A percentile compares a stretch with the other conserved stretches of the same genome.
Conservation (phyloP, 192 early-diverging fungal species). For the Lobosporangium transversale region DNA sequence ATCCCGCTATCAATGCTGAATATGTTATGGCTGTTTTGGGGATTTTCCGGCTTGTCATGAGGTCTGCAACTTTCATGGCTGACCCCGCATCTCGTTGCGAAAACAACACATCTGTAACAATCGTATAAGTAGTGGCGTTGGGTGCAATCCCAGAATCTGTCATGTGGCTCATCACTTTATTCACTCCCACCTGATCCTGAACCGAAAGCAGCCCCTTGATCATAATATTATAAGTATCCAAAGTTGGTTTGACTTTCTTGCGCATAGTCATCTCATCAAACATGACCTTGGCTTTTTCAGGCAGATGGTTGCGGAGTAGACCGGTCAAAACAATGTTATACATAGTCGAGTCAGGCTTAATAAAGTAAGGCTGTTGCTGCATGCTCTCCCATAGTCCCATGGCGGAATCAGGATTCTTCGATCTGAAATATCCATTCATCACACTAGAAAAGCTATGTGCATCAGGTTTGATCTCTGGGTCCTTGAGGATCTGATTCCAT, state of each 20-base stretch:
- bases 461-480: conserved; percentile 21
- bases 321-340: conserved; percentile 27
- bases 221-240: conserved; percentile 40
- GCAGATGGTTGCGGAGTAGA: conserved; percentile 24
- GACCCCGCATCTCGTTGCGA: conserved; percentile 20
- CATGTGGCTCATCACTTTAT: conserved; percentile 15
- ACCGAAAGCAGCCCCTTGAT: conserved; percentile 35
- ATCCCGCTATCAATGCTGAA: conserved; percentile 35
- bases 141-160: conserved; percentile 1
- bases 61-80: conserved; percentile 19
- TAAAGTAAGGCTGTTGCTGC: conserved; percentile 22
- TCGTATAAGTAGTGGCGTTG: conserved; percentile 19
- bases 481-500: conserved; percentile 14
- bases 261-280: conserved; percentile 5
- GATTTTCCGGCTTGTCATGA: conserved; percentile 16
- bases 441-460: conserved; percentile 29
- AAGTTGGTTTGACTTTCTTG: not conserved
- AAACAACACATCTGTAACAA: conserved; percentile 28
- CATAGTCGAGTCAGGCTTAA: conserved; percentile 8
- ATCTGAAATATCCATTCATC: conserved; percentile 30
- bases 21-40: conserved; percentile 26
- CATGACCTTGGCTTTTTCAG: conserved; percentile 16
- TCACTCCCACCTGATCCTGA: conserved; percentile 11
- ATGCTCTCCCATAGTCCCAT: conserved; percentile 22
- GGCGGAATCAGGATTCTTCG: conserved; percentile 13